Conservation (phyloP, 1,284 basidiomycete species). For the Amylostereum chailletii region DNA sequence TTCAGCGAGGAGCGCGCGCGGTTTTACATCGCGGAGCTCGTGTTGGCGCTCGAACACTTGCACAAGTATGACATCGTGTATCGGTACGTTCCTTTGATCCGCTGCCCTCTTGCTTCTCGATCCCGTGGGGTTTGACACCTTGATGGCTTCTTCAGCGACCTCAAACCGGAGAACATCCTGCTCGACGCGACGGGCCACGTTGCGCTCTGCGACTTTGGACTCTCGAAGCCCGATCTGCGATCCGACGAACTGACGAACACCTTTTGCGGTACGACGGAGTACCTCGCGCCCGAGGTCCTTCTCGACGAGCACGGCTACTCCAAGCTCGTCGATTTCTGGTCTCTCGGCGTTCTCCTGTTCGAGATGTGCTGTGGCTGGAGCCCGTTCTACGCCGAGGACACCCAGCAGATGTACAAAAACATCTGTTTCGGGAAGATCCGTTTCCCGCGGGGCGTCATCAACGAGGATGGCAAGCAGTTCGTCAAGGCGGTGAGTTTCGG, state of each 20-base stretch:
- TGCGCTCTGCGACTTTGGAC: constrained; percentile 93
- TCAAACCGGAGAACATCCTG: constrained; percentile 97
- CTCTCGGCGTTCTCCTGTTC: constrained; percentile 83
- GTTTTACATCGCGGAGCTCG: constrained; percentile 94
- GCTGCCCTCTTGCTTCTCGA: constrained; percentile 1
- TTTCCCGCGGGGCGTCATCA: constrained; percentile 95
- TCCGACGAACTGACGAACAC: constrained; percentile 95
- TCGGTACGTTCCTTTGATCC: constrained; percentile 42
- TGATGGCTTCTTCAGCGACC: constrained; percentile 45
- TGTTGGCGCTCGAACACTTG: constrained; percentile 89
- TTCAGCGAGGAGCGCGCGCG: constrained; percentile 89
- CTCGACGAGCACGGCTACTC: constrained; percentile 98
- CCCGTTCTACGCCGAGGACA: constrained; percentile 99
- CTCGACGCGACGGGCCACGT: constrained; percentile 96
- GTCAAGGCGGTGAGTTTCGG: constrained; percentile 82
- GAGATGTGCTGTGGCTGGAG: constrained; percentile 99
- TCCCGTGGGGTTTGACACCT: not conserved
- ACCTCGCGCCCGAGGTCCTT: constrained; percentile 97
- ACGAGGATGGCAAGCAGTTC: constrained; percentile 98
- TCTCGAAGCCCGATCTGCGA: constrained; percentile 93
- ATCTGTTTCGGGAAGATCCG: constrained; percentile 99
- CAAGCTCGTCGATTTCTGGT: constrained; percentile 99
- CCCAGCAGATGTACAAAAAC: constrained; percentile 99
- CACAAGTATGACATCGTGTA: constrained; percentile 98
- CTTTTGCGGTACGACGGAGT: constrained; percentile 95